Evolutionary conservation across 2,329 filamentous ascomycete species (phyloP), one percentile per base, ranked within the genome.

Genomic region (Ophiocordyceps camponoti-saundersi): DNA sequence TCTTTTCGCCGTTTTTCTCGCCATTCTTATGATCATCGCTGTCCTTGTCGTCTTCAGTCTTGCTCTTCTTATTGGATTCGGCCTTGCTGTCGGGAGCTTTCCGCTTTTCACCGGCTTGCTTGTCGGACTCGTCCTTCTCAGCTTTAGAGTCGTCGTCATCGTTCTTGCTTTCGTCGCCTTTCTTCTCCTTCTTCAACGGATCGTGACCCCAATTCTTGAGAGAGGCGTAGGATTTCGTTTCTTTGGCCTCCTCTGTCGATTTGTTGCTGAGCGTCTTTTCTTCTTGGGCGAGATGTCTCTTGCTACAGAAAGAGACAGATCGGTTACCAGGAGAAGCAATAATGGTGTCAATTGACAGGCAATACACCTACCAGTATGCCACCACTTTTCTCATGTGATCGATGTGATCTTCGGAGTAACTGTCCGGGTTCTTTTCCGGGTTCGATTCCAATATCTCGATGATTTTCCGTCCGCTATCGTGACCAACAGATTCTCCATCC

Each of bases 211-310:
- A 79, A 49, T 80, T 80, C 65, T 79, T 79, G 52, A 80, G 60
- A 5, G 71, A 76, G 26, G 71, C 74, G 44, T 80, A 79, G 0
- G 66, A 70, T 51, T 71, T 71, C 32, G 67, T 70, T 59, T 68
- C 62, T 44, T 68, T 68, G 8, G 67, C 57, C n/a, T 69, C 65
- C 13, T 64, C 62, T 0, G 56, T 50, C 0, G 67, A 58, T 45
- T 75, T 74, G 52, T 79, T 65, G 48, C 67, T 62, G 54, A 80
- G 79, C 32, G 66, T 67, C 50, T 68, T 71, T 48, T 71, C 68
- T 58, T 83, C 79, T 53, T 82, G 78, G 0, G 78, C 79, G 0
- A 84, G 62, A 61, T 82, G 79, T 5, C 78, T 67, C 57, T 82
- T 83, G 57, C 64, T 67, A n/a, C n/a, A n/a, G 8, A 3, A 29